Conservation (phyloP, 805 yeast genomes). For the Candida maesae region DNA sequence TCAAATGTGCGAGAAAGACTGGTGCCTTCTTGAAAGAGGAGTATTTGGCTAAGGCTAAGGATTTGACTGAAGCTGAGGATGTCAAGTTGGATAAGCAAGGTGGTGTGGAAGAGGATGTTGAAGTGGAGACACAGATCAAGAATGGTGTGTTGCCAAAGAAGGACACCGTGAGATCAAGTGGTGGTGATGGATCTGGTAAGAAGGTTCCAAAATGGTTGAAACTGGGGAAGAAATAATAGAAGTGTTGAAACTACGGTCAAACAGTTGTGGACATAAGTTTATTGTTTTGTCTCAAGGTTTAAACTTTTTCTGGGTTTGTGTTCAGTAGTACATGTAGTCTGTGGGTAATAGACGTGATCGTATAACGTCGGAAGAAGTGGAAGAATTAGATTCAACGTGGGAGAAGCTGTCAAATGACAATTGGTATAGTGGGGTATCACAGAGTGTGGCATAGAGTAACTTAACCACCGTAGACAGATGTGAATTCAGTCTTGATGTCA, state of each 20-base stretch:
- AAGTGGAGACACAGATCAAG: constrained; percentile 14
- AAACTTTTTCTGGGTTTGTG: too few relatives aligned
- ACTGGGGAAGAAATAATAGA: constrained; percentile 34
- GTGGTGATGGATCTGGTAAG: constrained; percentile 11
- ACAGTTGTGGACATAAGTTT: too few relatives aligned
- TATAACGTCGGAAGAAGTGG: constrained; percentile 33
- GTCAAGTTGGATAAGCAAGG: constrained; percentile 17
- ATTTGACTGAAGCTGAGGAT: constrained; percentile 30
- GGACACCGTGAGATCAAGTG: neutral
- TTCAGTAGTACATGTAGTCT: too few relatives aligned
- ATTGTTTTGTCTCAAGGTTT: too few relatives aligned
- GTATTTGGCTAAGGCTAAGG: constrained; percentile 30
- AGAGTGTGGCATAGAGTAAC: neutral
- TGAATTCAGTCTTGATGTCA: constrained; percentile 43
- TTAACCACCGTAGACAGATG: constrained; percentile 51
- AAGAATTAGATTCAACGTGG: constrained; percentile 26
- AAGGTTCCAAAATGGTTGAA: constrained; percentile 40
- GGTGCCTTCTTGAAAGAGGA: constrained; percentile 29
- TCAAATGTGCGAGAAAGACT: constrained; percentile 22
- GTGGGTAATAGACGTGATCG: too few relatives aligned
- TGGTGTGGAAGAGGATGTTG: constrained; percentile 1
- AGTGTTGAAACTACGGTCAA: too few relatives aligned
- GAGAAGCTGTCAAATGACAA: neutral
- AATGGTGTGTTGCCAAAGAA: constrained; percentile 22
- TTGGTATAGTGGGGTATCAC: neutral